Evolutionary conservation across 257 asterid species (phyloP).

Genomic region (Nicotiana noctiflora): DNA sequence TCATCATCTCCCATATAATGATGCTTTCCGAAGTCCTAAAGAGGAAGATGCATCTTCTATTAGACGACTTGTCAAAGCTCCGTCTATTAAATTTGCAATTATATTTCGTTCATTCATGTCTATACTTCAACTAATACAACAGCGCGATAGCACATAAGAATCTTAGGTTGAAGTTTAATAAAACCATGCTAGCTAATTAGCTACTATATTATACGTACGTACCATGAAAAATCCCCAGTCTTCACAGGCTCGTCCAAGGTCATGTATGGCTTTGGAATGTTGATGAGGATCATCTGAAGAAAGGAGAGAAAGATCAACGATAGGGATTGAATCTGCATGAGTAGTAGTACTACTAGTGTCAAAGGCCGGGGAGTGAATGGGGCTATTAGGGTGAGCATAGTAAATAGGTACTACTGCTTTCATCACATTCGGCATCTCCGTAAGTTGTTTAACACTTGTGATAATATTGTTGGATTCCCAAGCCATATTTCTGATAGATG

Average conservation of each 20-base stretch:
- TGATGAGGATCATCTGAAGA: conserved; percentile 24
- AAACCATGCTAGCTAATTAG: too few relatives aligned
- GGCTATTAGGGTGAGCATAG: conserved; percentile 20
- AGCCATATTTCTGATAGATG: too few relatives aligned
- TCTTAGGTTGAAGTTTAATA: background rate
- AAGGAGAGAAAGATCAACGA: conserved; percentile 40
- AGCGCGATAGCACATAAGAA: background rate
- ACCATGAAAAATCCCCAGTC: conserved; percentile 69
- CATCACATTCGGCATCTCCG: conserved; percentile 27
- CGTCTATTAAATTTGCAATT: background rate
- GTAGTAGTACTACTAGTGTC: conserved; percentile 11
- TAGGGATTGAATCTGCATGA: conserved; percentile 30
- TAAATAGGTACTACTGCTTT: conserved; percentile 33
- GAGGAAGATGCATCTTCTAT: too few relatives aligned
- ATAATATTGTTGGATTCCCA: too few relatives aligned
- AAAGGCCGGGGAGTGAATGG: conserved; percentile 18
- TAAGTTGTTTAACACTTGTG: conserved; percentile 22
- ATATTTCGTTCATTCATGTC: background rate
- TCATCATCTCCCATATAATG: too few relatives aligned
- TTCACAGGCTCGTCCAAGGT: conserved; percentile 42
- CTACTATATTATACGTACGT: conserved; percentile 9
- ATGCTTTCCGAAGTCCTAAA: too few relatives aligned
- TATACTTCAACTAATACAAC: background rate
- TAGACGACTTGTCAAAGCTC: background rate
- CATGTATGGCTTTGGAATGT: conserved; percentile 34